Evolutionary conservation across 2,329 filamentous ascomycete species (phyloP), one percentile per base, ranked within the genome.

Genomic region (Mycocentrospora acerina): DNA sequence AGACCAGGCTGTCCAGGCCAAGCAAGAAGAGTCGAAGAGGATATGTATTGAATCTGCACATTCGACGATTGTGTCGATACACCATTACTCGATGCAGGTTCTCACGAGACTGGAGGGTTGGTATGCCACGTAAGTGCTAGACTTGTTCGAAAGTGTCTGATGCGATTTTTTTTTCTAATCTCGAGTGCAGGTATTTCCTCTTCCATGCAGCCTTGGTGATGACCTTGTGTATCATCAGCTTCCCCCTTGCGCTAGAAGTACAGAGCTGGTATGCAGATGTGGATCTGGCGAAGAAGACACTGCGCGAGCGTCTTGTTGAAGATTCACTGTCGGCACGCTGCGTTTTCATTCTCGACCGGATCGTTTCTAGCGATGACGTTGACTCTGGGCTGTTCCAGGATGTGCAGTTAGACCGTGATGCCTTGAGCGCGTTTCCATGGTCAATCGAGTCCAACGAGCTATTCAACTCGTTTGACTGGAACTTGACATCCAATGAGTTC

Each of bases 271-370:
- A 50, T 17, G 48, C 51, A 24, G 53, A 55, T 38, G 51, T 58
- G 17, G 45, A 46, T 27, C 34, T 55, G 18, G 55, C 55, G 13
- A 46, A 47, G 27, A 51, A 35, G 26, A 55, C 48, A 1, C 56
- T 58, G 17, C 51, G 45, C 6, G 47, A 56, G 12, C 49, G 48
- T 34, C 51, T 58, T 9, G 34, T 49, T 6, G 46, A 51, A 17
- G 51, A 57, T 26, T 58, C 55, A 12, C 33, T 58, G 13, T 55
- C 55, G n/a, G 55, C 55, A 25, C 43, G 55, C 15, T 58, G 55
- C 19, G 51, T 58, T 14, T 48, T 48, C 27, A 57, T 58, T 28
- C 47, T 58, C 1, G 53, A 58, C 19, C 55, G 56, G 34, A 45
- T 58, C 16, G 44, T 58, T 2, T 47, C 55, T 4, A 44, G 44